Evolutionary conservation across 345 rosid genomes (phyloP), one percentile per base, ranked within the genome.

Genomic region (Leavenworthia alabamica): DNA sequence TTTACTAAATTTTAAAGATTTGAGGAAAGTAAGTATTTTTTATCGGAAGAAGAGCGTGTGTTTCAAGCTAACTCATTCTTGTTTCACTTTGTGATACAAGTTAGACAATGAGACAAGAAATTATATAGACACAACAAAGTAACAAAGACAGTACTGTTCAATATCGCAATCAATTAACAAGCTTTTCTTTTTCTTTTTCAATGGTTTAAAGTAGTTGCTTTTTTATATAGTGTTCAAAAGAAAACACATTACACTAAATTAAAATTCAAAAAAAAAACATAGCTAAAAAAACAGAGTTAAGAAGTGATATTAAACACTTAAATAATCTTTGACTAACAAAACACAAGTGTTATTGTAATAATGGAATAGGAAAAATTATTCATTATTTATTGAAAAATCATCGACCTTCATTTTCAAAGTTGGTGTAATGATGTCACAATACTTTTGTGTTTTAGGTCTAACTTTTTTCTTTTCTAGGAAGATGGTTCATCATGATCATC

Each of bases 31-130:
- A 1, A 37, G 16, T 22, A 22, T 59, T 69, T n/a, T 50, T 60
- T 68, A 8, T 29, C 7, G 39, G 4, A 36, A 33, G 58, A 55
- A 39, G 74, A 56, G 62, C 54, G 51, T 41, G 71, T 53, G 56
- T 59, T 51, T 51, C 60, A 72, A 73, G 72, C 60, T 66, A 58
- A 31, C 64, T 55, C 69, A 29, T 56, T 22, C 29, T 62, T 69
- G 63, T 73, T 56, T 59, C 67, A 47, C 77, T 68, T 62, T 70
- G 63, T 55, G 74, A 55, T 62, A 69, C 59, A 62, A 45, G 35
- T 69, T 61, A 61, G 68, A 53, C 68, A 53, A 47, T 62, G 44
- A 23, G 64, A 47, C 69, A 47, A 56, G 31, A 62, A 56, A 62
- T 56, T 55, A 62, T 70, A 70, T 70, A 62, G 74, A 56, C 64